phyloP scores from a whole-genome alignment of 768 basidiomycete species.

The Suillus cothurnatus region DNA sequence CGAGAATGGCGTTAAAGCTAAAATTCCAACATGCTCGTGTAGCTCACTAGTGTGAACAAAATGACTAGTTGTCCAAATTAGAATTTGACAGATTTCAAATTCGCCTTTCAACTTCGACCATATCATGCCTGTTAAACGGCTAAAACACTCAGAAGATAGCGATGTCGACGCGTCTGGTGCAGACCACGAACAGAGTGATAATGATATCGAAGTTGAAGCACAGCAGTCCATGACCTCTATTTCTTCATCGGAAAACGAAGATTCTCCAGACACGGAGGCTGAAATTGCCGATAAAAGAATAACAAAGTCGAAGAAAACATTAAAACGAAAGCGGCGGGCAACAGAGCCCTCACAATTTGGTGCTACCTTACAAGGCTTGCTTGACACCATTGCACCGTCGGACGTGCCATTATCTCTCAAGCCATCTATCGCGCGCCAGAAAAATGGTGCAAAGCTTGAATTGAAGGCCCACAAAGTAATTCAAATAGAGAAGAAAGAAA shows the following conservation, averaged over 20 bases:
- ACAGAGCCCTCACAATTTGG: conserved; percentile 77
- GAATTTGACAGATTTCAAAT: neutral
- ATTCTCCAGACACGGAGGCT: conserved; percentile 55
- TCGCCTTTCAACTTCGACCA: conserved; percentile 7
- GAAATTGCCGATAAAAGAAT: conserved; percentile 59
- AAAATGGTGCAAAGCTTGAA: conserved; percentile 78
- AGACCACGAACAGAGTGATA: neutral
- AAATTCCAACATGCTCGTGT: conserved; percentile 2
- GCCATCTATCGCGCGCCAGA: conserved; percentile 67
- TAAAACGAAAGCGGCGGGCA: conserved; percentile 82
- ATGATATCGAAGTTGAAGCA: conserved; percentile 10
- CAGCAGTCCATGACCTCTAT: neutral
- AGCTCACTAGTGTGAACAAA: neutral
- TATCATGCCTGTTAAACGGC: conserved; percentile 58
- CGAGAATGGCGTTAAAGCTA: neutral
- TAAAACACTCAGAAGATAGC: conserved; percentile 39
- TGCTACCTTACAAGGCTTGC: conserved; percentile 67
- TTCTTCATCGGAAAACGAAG: conserved; percentile 16
- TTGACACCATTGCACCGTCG: conserved; percentile 73
- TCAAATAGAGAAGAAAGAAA: conserved; percentile 71
- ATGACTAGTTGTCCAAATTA: neutral
- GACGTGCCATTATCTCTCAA: conserved; percentile 76
- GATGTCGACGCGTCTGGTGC: conserved; percentile 15
- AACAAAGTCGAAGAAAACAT: conserved; percentile 75
- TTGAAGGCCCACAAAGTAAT: conserved; percentile 70